Base-by-base conservation (phyloP, 495 filamentous ascomycete genomes). In the Hypoxylon cercidicola region DNA sequence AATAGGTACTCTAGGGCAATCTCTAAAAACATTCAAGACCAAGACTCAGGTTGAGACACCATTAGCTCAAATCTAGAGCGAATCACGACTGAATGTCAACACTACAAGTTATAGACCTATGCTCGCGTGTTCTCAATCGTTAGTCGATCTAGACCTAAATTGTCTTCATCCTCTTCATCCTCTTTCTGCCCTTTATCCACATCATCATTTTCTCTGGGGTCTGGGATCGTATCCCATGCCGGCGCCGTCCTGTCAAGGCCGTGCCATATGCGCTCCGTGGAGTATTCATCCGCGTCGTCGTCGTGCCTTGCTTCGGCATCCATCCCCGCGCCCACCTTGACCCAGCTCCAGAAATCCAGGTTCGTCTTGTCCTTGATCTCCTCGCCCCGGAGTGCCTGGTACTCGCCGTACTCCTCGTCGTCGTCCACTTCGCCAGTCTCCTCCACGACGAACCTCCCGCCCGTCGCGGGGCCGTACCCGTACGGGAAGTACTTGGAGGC, bases 401-500 rank as follows among this genome's bases (percentile, higher is more conserved):
- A 80, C 12, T 79, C 77, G 4, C 78, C 77, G 60, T 78, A 78
- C 20, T 77, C 67, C 35, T 65, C 62, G 10, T 65, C 62, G 46
- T 80, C 78, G 28, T 71, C 66, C 11, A 74, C 60, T 28, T 77
- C 75, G 0, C 74, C 77, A 18, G 76, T 67, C 53, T 80, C 78
- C 55, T 80, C 75, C 48, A 80, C 74, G 1, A 76, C 75, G 23
- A 79, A 75, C 25, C 25, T 66, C 0, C 62, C 66, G 5, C 72
- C 75, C 1, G 60, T 75, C n/a, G 75, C 72, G 4, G 76, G 75
- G 0, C 78, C 77, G 62, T 68, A 80, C 10, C 78, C 78, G 47
- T 77, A 78, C 2, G 77, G 76, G 51, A 80, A 80, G 60, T 71
- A 79, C 47, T 80, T 80, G n/a, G 66, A 40, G 0, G 76, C 78